A percentile compares a stretch with the other conserved stretches of the same genome.
Conservation (phyloP, 2,329 filamentous ascomycete species). For the Alternaria sp. region DNA sequence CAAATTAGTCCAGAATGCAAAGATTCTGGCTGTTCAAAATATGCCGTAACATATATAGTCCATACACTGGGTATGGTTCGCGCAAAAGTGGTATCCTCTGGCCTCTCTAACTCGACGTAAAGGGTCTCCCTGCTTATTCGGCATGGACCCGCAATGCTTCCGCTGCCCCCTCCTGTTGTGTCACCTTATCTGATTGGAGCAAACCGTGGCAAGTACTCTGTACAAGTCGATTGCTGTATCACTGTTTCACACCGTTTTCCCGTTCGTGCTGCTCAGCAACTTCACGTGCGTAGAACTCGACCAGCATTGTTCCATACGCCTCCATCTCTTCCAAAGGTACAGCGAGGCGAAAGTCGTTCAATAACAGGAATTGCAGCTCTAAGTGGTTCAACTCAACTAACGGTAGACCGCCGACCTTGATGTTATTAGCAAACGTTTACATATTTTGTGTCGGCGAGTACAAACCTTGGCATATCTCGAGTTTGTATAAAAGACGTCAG, state of each 20-base stretch:
- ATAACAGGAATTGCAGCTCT: slow-evolving; percentile 90
- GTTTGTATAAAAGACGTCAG: slow-evolving; percentile 98
- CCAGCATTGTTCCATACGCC: slow-evolving; percentile 96
- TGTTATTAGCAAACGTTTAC: slow-evolving; percentile 17
- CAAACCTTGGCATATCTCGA: slow-evolving; percentile 97
- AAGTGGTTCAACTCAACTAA: slow-evolving; percentile 93
- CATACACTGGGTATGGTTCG: slow-evolving; percentile 3
- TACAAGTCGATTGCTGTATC: slow-evolving; percentile 9
- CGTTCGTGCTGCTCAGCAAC: slow-evolving; percentile 71
- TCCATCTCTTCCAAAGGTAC: slow-evolving; percentile 95
- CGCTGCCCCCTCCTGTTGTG: neutral
- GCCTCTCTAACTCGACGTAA: neutral
- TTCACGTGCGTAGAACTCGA: slow-evolving; percentile 96
- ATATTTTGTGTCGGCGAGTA: slow-evolving; percentile 15
- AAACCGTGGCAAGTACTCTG: neutral
- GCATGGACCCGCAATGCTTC: neutral
- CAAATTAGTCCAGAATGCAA: slow-evolving; percentile 11
- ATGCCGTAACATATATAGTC: slow-evolving; percentile 10
- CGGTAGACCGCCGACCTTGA: slow-evolving; percentile 91
- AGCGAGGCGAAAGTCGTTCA: slow-evolving; percentile 95
- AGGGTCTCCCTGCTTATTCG: neutral
- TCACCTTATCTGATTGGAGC: neutral
- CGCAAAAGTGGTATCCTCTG: slow-evolving; percentile 13
- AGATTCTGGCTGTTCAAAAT: slow-evolving; percentile 9
- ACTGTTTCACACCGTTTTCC: slow-evolving; percentile 27